Evolutionary conservation across 345 rosid species (phyloP).

Genomic region (Eucalyptus grandis): DNA sequence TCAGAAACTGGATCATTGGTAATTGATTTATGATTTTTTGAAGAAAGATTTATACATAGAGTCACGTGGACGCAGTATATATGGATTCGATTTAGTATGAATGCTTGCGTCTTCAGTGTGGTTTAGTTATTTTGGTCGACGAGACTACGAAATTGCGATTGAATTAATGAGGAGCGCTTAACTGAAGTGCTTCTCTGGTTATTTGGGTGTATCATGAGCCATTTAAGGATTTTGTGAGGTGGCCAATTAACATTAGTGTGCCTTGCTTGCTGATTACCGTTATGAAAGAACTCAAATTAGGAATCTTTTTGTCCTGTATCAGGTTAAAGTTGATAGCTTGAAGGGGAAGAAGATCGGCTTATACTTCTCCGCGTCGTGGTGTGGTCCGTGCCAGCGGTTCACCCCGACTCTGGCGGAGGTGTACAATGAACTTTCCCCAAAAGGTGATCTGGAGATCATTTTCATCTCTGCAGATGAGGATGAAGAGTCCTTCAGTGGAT

Average conservation of each 20-base stretch:
- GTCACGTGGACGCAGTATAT: no score
- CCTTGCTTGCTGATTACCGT: neutral
- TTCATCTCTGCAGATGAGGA: slow-evolving; percentile 52
- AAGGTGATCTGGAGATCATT: slow-evolving; percentile 44
- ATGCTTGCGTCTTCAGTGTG: neutral
- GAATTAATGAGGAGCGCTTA: neutral
- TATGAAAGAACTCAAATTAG: neutral
- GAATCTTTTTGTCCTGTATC: neutral
- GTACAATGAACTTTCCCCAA: slow-evolving; percentile 31
- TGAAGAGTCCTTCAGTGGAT: slow-evolving; percentile 37
- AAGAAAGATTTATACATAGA: no score
- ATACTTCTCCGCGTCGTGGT: slow-evolving; percentile 85
- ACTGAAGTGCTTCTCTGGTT: neutral
- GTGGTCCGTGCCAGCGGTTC: slow-evolving; percentile 59
- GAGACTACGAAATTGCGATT: neutral
- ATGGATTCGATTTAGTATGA: neutral
- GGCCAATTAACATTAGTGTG: slow-evolving; percentile 1
- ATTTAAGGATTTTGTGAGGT: slow-evolving; percentile 35
- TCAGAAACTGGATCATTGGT: neutral
- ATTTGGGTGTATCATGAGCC: neutral
- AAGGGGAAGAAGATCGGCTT: slow-evolving; percentile 63
- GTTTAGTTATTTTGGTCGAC: neutral
- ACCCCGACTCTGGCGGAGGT: slow-evolving; percentile 52
- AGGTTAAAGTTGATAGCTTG: slow-evolving; percentile 63
- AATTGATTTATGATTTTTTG: no score